Evolutionary conservation across 192 early-diverging fungal genomes (phyloP).

Genomic region (Backusella westeae): DNA sequence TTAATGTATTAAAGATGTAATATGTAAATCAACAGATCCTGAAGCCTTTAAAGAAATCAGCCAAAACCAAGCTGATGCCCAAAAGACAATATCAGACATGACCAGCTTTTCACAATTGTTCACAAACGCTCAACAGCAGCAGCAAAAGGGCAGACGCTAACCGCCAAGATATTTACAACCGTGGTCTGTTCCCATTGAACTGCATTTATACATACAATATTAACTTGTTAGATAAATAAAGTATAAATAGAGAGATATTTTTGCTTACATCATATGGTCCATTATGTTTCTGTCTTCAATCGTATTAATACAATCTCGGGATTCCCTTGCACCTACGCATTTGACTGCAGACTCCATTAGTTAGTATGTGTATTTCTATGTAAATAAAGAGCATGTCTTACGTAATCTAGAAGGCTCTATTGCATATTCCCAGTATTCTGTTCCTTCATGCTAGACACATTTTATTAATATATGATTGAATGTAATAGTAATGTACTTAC

Average conservation of each 20-base stretch:
- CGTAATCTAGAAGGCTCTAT: neutral
- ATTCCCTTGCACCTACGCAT: neutral
- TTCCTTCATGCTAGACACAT: conserved; percentile 7
- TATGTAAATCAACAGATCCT: conserved; percentile 34
- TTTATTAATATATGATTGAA: neutral
- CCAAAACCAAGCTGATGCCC: conserved; percentile 41
- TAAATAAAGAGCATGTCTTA: neutral
- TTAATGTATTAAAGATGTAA: neutral
- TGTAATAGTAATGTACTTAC: neutral
- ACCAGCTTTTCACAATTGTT: conserved; percentile 42
- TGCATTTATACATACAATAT: neutral
- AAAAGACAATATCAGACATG: conserved; percentile 48
- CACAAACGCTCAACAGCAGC: neutral
- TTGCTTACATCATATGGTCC: neutral
- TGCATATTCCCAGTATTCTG: conserved; percentile 4
- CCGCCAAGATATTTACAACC: neutral
- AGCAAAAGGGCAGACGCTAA: neutral
- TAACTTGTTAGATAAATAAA: neutral
- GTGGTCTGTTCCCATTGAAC: neutral
- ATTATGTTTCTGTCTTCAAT: neutral
- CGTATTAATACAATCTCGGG: neutral
- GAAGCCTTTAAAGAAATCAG: conserved; percentile 47
- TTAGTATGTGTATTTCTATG: neutral
- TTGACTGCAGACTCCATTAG: neutral
- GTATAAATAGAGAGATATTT: neutral